Conservation (phyloP, 768 basidiomycete species). For the Phlebiopsis flavidoalba region DNA sequence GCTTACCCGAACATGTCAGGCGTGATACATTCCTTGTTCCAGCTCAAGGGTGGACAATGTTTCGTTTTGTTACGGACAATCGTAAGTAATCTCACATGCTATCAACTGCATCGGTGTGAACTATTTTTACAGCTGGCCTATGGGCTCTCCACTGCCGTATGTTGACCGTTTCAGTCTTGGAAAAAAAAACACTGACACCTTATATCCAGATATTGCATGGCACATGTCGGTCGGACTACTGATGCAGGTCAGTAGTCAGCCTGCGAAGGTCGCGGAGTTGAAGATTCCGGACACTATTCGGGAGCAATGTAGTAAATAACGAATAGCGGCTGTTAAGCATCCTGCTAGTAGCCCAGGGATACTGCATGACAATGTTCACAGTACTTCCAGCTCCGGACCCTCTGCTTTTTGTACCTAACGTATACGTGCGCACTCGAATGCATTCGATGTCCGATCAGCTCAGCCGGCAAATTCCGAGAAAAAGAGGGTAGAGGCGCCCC, state of each 20-base stretch:
- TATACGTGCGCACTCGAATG: too few species aligned
- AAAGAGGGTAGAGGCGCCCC: too few species aligned
- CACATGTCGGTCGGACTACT: slow-evolving; percentile 31
- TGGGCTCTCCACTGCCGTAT: slow-evolving; percentile 40
- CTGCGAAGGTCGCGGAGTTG: slow-evolving; percentile 28
- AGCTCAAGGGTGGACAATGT: slow-evolving; percentile 28
- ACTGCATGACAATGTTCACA: too few species aligned
- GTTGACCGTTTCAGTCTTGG: too few species aligned
- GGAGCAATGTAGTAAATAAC: slow-evolving; percentile 32
- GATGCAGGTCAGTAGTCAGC: slow-evolving; percentile 36
- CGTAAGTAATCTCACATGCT: slow-evolving; percentile 5
- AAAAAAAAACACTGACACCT: too few species aligned
- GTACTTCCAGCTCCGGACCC: too few species aligned
- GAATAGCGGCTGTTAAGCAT: too few species aligned
- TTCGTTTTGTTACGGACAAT: slow-evolving; percentile 37
- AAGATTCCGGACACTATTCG: slow-evolving; percentile 29
- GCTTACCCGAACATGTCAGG: slow-evolving; percentile 10
- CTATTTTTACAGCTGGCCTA: slow-evolving; percentile 23
- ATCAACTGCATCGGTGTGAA: neutral
- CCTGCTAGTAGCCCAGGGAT: too few species aligned
- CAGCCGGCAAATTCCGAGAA: too few species aligned
- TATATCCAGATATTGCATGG: slow-evolving; percentile 4
- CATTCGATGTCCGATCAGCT: too few species aligned
- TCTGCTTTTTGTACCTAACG: too few species aligned
- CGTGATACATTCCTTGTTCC: slow-evolving; percentile 39